Base-by-base conservation (phyloP, 1,284 basidiomycete species). In the Irpex sp. region DNA sequence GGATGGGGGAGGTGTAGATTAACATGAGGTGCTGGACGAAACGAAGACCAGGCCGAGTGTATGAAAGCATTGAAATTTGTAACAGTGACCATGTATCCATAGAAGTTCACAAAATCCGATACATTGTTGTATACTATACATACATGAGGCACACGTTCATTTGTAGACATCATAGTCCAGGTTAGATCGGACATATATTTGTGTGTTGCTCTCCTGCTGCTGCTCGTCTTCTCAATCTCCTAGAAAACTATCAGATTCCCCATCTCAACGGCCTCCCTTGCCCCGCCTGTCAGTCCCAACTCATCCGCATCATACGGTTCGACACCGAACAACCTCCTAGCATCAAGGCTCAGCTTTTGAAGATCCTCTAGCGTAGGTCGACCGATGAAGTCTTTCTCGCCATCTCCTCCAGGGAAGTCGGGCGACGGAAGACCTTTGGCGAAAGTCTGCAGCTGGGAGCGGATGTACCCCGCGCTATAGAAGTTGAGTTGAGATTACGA, bases 361-460 rank as follows among this genome's bases (percentile, higher is more conserved):
- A 89, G 72, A 63, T 88, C 82, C 1, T 74, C 74, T 0, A 73
- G 67, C 0, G 69, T 76, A 0, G 76, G 86, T 5, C 85, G 80
- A 1, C 82, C 85, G 0, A 73, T 63, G 69, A 89, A 91, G 3
- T 64, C 64, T 0, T 81, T 80, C 76, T 94, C 92, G 17, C 91
- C 91, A 48, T 81, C 80, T 0, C 91, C 92, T 9, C 87, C 85
- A 0, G 91, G 90, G 69, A 93, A 93, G 71, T 94, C 91, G 1
- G 87, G 88, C 0, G 88, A 77, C 2, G 91, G 90, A 13, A 82
- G 71, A 0, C 88, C 87, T 0, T 69, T 66, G 1, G 79, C 59
- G 69, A 92, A 92, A 37, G 79, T 79, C 2, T 71, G 74, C 1
- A 82, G 77, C 74, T 94, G 92, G 58, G 81, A 78, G 36, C 78